Base-by-base conservation (phyloP, 371 early-diverging fungal genomes). In the Zychaea mexicana region DNA sequence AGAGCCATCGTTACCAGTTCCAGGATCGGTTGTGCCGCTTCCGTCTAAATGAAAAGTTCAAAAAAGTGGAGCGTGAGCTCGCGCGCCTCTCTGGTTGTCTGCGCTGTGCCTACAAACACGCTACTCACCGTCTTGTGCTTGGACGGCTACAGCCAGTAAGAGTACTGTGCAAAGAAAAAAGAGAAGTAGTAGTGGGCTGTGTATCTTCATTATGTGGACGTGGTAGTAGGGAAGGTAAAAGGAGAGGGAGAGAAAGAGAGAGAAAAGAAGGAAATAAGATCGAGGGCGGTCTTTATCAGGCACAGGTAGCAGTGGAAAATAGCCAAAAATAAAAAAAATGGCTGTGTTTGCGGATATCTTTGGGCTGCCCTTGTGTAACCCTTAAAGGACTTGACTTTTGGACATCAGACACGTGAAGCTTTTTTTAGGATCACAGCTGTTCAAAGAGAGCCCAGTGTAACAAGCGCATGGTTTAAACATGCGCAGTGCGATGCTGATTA, bases 291-390 rank as follows among this genome's bases (percentile, higher is more conserved):
- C 24, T 49, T 22, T 24, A 49, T 49, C 49, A 49, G 49, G 49
- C 49, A 49, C 49, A 49, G 1, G n/a, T 49, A 21, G 2, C n/a
- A 46, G 7, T 13, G 17, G 3, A 49, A 49, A 49, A 24, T 49
- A 42, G 42, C 49, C 49, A 19, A 49, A 49, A 49, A 49, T 49
- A 49, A 49, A 21, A 21, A 49, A 49, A 55, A 55, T 55, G 55
- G 55, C 55, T 55, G 36, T 55, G 30, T 55, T 55, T 30, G 46
- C 19, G 57, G 33, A 33, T 57, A 28, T 21, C 39, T 57, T n/a
- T 57, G 33, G n/a, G n/a, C n/a, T 39, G 17, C 13, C 15, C 45
- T 27, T 39, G 59, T 58, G 59, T 58, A 58, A 58, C 59, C 17
- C 46, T 42, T 21, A 24, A 3, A 9, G 21, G 7, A 9, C 22